These are phyloP conservation scores for Parachlorella kessleri DNA, from an alignment of 139 green algal genomes.

Conservation along the genomic window DNA sequence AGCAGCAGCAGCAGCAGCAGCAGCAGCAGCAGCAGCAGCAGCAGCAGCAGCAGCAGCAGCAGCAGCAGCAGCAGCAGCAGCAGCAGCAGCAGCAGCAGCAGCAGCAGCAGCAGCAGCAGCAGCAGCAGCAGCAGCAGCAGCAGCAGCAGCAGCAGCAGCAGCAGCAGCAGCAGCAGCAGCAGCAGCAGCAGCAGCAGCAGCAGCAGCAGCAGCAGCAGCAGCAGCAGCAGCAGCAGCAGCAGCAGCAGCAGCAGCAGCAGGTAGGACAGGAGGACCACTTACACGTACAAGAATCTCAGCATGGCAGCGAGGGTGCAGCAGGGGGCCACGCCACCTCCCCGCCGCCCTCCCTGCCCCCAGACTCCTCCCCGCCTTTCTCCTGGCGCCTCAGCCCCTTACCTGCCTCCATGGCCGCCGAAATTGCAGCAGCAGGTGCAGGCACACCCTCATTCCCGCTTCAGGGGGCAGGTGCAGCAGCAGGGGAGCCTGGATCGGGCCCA, in stretches of 20 bases:
- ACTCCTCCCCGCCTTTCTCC: neutral
- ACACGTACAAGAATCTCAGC: too few species aligned
- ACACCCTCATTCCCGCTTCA: neutral
- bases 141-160: neutral
- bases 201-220: neutral
- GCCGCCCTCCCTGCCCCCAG: neutral
- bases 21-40: neutral
- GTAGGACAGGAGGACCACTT: neutral
- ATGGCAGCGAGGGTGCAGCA: too few species aligned
- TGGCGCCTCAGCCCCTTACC: neutral
- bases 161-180: neutral
- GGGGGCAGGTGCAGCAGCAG: neutral
- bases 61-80: neutral
- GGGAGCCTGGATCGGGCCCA: neutral
- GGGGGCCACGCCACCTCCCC: too few species aligned
- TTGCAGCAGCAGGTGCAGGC: neutral
- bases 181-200: neutral
- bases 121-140: neutral
- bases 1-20: slow-evolving; percentile 21
- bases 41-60: neutral
- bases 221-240: neutral
- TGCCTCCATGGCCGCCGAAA: neutral
- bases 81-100: too few species aligned
- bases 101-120: slow-evolving; percentile 4
- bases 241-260: slow-evolving; percentile 6